Base-by-base conservation (phyloP, 1,284 basidiomycete species). In the Apiotrichum mycotoxinovorans region DNA sequence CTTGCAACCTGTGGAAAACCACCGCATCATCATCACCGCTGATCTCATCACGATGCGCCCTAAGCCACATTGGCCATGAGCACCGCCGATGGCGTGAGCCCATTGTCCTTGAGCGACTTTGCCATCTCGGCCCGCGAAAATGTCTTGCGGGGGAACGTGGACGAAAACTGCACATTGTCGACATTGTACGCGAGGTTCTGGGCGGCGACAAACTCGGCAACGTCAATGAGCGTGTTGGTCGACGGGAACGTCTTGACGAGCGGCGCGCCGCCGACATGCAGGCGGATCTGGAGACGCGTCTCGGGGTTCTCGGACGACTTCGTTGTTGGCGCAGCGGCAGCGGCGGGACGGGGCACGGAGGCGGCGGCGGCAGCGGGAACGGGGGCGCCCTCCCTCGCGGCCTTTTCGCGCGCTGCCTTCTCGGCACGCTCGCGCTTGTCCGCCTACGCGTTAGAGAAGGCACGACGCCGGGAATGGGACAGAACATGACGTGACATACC, bases 401-500 rank as follows among this genome's bases (percentile, higher is more conserved):
- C 91, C 74, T 95, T 96, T 76, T 95, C 93, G 33, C 85, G 80
- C 0, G 91, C 91, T 1, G 86, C 81, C 69, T 89, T 92, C 68
- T 89, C 91, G 0, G 89, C 89, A n/a, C 93, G 84, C 25, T 84
- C 86, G 56, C 84, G 83, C 79, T 91, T 96, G 79, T 96, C 93
- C 0, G 87, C 88, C 72, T 75, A 56, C 27, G 11, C 4, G 52
- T 58, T 27, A 61, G 53, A n/a, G n/a, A n/a, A n/a, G n/a, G n/a
- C n/a, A n/a, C n/a, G n/a, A n/a, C 46, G 23, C n/a, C 1, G 20
- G 22, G 17, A 35, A 34, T 25, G 4, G 17, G 12, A 8, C 4
- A 17, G 11, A 11, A 17, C 33, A n/a, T n/a, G n/a, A n/a, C n/a
- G n/a, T n/a, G n/a, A 54, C 64, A 52, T 50, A 70, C 73, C 75